Evolutionary conservation across 164 flowering plant genomes (phyloP).

Genomic region (Chimonanthus salicifolius): DNA sequence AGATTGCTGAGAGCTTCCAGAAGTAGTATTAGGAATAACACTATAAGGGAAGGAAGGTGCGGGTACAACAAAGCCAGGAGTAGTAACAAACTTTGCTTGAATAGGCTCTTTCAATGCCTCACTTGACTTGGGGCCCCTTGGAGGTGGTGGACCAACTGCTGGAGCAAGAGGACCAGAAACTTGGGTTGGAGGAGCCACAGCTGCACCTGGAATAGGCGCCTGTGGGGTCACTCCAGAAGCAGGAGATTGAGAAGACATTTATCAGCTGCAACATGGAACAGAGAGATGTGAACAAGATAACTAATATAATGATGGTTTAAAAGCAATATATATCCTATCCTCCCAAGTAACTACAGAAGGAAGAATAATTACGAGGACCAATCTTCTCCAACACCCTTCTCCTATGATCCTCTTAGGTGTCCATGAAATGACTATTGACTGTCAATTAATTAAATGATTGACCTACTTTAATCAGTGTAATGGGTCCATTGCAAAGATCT

Average conservation of each 20-base stretch:
- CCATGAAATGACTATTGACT: too few relatives aligned
- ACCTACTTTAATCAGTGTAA: too few relatives aligned
- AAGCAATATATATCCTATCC: too few relatives aligned
- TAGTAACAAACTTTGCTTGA: constrained; percentile 15
- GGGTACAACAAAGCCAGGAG: constrained; percentile 22
- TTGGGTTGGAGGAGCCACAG: constrained; percentile 17
- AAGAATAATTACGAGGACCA: too few relatives aligned
- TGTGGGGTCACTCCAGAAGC: constrained; percentile 17
- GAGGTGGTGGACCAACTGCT: constrained; percentile 10
- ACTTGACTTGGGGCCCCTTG: constrained; percentile 17
- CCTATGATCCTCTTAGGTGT: too few relatives aligned
- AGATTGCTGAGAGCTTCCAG: constrained; percentile 24
- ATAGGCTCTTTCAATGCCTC: constrained; percentile 21
- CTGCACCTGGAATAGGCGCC: constrained; percentile 10
- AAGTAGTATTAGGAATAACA: constrained; percentile 12
- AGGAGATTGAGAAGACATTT: constrained; percentile 23
- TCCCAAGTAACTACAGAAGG: too few relatives aligned
- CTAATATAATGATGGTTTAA: too few relatives aligned
- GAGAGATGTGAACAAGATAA: not conserved
- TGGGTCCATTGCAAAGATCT: too few relatives aligned
- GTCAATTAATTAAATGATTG: too few relatives aligned
- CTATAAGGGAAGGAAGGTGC: constrained; percentile 30
- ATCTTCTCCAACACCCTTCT: too few relatives aligned
- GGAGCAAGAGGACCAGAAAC: constrained; percentile 16
- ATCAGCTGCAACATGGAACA: constrained; percentile 4